phyloP scores from a whole-genome alignment of 2,329 filamentous ascomycete genomes.

The Diaporthe caulivora region DNA sequence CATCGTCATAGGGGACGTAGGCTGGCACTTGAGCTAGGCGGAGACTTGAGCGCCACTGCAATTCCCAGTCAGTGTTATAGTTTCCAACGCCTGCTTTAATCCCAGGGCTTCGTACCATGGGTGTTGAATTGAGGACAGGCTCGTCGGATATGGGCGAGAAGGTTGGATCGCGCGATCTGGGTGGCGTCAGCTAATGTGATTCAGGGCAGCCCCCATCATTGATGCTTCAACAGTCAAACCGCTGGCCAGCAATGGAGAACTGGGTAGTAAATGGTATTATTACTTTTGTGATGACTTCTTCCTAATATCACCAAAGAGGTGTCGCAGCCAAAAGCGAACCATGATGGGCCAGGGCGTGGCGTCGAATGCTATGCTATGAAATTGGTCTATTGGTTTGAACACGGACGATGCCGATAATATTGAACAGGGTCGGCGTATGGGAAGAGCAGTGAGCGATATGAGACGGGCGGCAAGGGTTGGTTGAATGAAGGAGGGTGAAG shows the following conservation, averaged over 20 bases:
- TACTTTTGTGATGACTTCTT: conserved; percentile 25
- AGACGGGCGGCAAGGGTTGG: conserved; percentile 10
- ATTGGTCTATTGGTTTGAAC: not conserved
- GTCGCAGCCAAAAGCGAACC: conserved; percentile 22
- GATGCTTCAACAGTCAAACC: not conserved
- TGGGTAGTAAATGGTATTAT: not conserved
- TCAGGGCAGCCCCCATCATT: not conserved
- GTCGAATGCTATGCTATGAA: not conserved
- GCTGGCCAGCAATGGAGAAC: too few species aligned
- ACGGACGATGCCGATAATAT: not conserved
- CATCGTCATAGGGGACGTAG: not conserved
- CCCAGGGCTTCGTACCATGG: not conserved
- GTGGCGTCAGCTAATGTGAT: conserved; percentile 1
- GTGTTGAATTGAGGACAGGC: conserved; percentile 5
- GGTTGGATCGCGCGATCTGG: conserved; percentile 18
- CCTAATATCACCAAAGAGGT: not conserved
- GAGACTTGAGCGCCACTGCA: conserved; percentile 30
- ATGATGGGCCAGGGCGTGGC: not conserved
- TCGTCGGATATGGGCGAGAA: conserved; percentile 24
- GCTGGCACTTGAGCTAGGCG: conserved; percentile 7
- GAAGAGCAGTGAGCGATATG: not conserved
- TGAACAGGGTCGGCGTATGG: not conserved
- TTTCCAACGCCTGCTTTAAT: not conserved
- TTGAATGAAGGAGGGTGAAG: conserved; percentile 3
- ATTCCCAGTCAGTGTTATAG: not conserved